Conservation (phyloP, 2,329 filamentous ascomycete species). For the Calonectria naviculata region DNA sequence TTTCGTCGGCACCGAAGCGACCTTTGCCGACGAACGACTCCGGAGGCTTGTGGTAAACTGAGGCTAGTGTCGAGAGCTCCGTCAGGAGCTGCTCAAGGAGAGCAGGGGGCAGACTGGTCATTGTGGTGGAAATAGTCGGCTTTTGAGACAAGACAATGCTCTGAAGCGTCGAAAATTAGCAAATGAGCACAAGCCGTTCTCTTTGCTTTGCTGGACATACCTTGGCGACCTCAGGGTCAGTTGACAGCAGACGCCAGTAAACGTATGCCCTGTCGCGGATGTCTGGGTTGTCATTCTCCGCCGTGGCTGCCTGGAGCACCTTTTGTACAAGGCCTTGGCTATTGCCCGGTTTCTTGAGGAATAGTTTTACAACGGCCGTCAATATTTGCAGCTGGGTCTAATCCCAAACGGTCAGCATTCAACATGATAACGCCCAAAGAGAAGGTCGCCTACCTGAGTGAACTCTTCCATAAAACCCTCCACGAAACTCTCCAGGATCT, state of each 20-base stretch:
- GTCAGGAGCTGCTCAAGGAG: constrained; percentile 90
- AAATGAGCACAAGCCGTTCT: background rate
- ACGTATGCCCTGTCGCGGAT: constrained; percentile 97
- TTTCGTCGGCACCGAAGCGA: constrained; percentile 90
- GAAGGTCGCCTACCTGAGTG: constrained; percentile 74
- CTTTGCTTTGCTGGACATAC: constrained; percentile 55
- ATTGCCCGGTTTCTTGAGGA: constrained; percentile 94
- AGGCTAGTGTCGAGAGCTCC: constrained; percentile 94
- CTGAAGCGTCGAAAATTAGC: constrained; percentile 43
- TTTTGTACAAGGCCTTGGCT: constrained; percentile 93
- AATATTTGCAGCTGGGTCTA: constrained; percentile 98
- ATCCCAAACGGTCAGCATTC: background rate
- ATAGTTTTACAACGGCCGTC: constrained; percentile 96
- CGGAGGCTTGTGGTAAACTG: constrained; percentile 98
- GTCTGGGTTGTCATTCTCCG: constrained; percentile 97
- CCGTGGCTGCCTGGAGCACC: constrained; percentile 91
- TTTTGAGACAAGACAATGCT: constrained; percentile 94
- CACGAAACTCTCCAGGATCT: constrained; percentile 91
- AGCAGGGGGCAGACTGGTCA: constrained; percentile 85
- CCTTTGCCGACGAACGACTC: constrained; percentile 98
- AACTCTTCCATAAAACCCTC: constrained; percentile 97
- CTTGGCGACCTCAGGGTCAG: constrained; percentile 90
- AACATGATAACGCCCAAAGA: background rate
- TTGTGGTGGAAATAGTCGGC: constrained; percentile 93
- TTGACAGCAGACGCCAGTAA: constrained; percentile 96